Conservation (phyloP, 2,329 filamentous ascomycete species). For the Aspergillus hiratsukae region DNA sequence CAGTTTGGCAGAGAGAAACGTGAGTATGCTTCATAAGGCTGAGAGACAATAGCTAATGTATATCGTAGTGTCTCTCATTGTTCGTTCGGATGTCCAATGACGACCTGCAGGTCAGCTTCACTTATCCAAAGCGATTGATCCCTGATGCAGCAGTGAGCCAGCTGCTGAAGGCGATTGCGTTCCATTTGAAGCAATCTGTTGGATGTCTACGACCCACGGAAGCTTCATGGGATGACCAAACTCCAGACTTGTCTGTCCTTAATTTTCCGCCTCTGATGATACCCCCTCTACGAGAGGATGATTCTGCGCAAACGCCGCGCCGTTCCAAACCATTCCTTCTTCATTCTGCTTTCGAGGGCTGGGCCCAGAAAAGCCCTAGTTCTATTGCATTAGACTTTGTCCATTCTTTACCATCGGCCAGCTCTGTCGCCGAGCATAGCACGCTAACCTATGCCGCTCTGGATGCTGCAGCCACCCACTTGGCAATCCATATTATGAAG, state of each 20-base stretch:
- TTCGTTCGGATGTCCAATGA: conserved; percentile 5
- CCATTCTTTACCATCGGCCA: conserved; percentile 18
- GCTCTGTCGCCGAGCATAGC: conserved; percentile 16
- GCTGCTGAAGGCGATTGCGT: conserved; percentile 15
- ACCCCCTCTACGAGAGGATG: conserved; percentile 14
- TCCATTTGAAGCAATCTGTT: conserved; percentile 5
- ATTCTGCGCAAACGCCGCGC: not conserved
- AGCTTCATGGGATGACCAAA: not conserved
- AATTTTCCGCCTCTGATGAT: conserved; percentile 24
- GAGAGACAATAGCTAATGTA: not conserved
- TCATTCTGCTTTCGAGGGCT: conserved; percentile 24
- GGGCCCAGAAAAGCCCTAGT: conserved; percentile 19
- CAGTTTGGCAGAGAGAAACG: not conserved
- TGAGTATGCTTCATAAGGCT: not conserved
- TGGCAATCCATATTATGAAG: conserved; percentile 17
- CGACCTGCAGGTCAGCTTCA: conserved; percentile 12
- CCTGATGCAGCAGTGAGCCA: conserved; percentile 17
- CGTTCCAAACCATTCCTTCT: conserved; percentile 14
- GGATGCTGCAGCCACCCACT: conserved; percentile 17
- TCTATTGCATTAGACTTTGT: conserved; percentile 25
- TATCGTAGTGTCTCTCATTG: conserved; percentile 5
- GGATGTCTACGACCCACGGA: not conserved
- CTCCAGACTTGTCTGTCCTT: conserved; percentile 18
- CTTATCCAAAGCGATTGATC: conserved; percentile 16
- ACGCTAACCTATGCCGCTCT: conserved; percentile 23